Evolutionary conservation across 768 basidiomycete genomes (phyloP), one percentile per base, ranked within the genome.

Genomic region (Lactarius hengduanensis): DNA sequence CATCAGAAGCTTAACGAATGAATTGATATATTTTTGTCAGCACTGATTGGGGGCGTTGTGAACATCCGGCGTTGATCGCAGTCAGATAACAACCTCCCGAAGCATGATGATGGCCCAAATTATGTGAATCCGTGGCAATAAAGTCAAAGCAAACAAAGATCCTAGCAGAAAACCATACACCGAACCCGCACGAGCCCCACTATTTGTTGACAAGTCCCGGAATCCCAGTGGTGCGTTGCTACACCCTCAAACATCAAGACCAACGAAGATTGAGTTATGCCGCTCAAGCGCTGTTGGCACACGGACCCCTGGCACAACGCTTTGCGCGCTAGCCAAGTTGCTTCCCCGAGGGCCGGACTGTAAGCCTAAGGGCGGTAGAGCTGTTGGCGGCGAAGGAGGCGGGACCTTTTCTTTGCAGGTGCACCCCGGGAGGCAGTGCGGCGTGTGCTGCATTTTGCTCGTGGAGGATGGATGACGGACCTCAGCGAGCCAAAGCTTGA

Each of bases 261-360:
- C 70, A 20, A 71, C 47, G 28, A 69, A 57, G 28, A 71, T 69
- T 13, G 70, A 61, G 50, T 69, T 69, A 41, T 71, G 70, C 8
- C 70, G 64, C 30, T 71, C 70, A 59, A 71, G 47, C 13, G 65
- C 70, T 2, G 68, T 71, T 16, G 70, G 70, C 3, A 71, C 50
- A 18, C 70, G 70, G 36, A 71, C 65, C 20, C 67, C 67, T 4
- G 68, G 70, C 54, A 71, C 70, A 34, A 30, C 34, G 8, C 66
- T 61, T 9, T 45, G 40, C 15, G 18, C 20, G 56, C 16, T 65
- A 6, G 40, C 16, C 8, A 50, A 41, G 41, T 36, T 26, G 32
- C 32, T 34, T 7, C 41, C 43, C 15, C 34, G 62, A 32, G 26
- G 34, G 22, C 38, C 50, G 15, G 63, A 54, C 16, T 20, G 10